A percentile compares a stretch with the other conserved stretches of the same genome.
Conservation (phyloP, 345 rosid species). For the Salix purpurea region DNA sequence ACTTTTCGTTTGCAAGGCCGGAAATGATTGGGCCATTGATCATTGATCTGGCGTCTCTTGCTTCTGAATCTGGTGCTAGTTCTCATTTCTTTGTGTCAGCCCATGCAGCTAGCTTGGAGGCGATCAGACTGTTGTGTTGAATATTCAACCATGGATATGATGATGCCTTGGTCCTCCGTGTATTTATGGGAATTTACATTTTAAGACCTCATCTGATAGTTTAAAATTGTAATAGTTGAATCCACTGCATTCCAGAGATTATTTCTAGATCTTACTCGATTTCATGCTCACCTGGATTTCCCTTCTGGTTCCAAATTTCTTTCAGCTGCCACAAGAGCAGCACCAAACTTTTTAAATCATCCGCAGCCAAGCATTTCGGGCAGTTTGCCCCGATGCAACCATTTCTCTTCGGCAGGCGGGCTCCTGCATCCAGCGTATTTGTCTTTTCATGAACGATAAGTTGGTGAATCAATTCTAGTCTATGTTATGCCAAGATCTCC, state of each 20-base stretch:
- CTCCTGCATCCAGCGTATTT: background rate
- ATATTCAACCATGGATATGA: too few species aligned
- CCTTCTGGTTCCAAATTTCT: constrained; percentile 74
- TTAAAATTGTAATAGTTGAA: background rate
- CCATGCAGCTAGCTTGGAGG: constrained; percentile 34
- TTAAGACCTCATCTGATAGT: too few species aligned
- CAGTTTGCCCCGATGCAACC: constrained; percentile 56
- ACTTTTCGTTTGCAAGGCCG: constrained; percentile 56
- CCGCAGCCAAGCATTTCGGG: constrained; percentile 51
- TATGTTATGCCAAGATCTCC: background rate
- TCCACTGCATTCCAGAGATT: constrained; percentile 75
- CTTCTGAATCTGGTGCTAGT: constrained; percentile 58
- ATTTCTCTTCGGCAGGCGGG: constrained; percentile 90
- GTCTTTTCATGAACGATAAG: background rate
- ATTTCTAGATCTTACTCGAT: constrained; percentile 73
- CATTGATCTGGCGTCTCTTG: constrained; percentile 47
- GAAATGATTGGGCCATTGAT: constrained; percentile 76
- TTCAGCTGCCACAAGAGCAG: constrained; percentile 49
- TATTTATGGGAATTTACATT: too few species aligned
- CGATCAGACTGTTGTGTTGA: constrained; percentile 20
- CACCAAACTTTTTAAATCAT: constrained; percentile 60
- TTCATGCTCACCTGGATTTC: constrained; percentile 64
- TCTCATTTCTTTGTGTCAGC: constrained; percentile 57
- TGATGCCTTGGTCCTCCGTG: constrained; percentile 46
- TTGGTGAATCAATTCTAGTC: background rate